Conservation (phyloP, 2,329 filamentous ascomycete genomes). For the Clathrospora elynae region DNA sequence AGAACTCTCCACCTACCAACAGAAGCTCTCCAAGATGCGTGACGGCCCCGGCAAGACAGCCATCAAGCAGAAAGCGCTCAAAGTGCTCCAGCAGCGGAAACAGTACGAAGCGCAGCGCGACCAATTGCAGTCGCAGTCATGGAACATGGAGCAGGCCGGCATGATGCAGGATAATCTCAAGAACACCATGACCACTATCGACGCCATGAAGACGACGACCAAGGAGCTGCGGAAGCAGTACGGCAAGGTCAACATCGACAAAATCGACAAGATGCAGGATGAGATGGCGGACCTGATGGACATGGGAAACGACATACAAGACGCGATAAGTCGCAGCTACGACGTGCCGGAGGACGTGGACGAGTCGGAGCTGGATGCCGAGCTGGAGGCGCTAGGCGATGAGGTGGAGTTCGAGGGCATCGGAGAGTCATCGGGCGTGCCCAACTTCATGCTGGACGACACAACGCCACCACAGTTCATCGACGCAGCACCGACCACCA, state of each 20-base stretch:
- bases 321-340: constrained; percentile 87
- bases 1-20: constrained; percentile 86
- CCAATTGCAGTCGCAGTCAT: constrained; percentile 90
- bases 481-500: constrained; percentile 78
- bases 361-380: constrained; percentile 93
- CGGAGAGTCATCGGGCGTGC: constrained; percentile 65
- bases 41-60: constrained; percentile 92
- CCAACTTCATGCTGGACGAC: constrained; percentile 89
- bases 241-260: constrained; percentile 94
- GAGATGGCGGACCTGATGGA: constrained; percentile 99
- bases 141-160: constrained; percentile 98
- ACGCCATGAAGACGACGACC: constrained; percentile 96
- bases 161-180: constrained; percentile 99
- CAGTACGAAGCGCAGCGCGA: constrained; percentile 94
- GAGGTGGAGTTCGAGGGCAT: constrained; percentile 87
- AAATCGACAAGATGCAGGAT: constrained; percentile 97
- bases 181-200: constrained; percentile 97
- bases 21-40: constrained; percentile 88
- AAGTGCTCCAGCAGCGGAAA: constrained; percentile 89
- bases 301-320: constrained; percentile 97
- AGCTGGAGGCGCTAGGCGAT: constrained; percentile 90
- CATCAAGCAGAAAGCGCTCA: constrained; percentile 91
- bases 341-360: constrained; percentile 97
- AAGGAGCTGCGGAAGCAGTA: constrained; percentile 93
- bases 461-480: constrained; percentile 83